phyloP scores from a whole-genome alignment of 78 protist species.

The Acrasis kona region DNA sequence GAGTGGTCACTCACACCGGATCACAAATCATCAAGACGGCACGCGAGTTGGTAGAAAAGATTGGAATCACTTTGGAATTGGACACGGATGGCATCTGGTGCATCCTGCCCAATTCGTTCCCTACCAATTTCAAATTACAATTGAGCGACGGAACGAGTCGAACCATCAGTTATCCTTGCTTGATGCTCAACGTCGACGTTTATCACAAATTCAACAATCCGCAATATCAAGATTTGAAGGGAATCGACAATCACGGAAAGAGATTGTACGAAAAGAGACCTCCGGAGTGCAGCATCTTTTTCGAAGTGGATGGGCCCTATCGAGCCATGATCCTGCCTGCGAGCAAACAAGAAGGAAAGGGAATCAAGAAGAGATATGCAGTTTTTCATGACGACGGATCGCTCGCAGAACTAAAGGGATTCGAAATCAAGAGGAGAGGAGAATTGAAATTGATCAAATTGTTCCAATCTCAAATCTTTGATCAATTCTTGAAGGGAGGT shows the following conservation, averaged over 20 bases:
- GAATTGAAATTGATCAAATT: slow-evolving; percentile 92
- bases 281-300: slow-evolving; percentile 84
- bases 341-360: slow-evolving; percentile 85
- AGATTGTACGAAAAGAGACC: no score
- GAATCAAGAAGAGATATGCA: slow-evolving; percentile 86
- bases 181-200: slow-evolving; percentile 83
- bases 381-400: slow-evolving; percentile 88
- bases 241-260: background rate
- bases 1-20: slow-evolving; percentile 95
- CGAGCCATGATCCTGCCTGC: slow-evolving; percentile 95
- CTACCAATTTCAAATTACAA: slow-evolving; percentile 66
- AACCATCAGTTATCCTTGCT: slow-evolving; percentile 72
- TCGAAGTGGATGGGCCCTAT: slow-evolving; percentile 99
- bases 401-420: slow-evolving; percentile 96
- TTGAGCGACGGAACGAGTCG: slow-evolving; percentile 5
- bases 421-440: slow-evolving; percentile 98
- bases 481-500: slow-evolving; percentile 56
- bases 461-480: slow-evolving; percentile 87
- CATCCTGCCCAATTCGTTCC: slow-evolving; percentile 88
- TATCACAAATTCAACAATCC: slow-evolving; percentile 70
- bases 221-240: slow-evolving; percentile 81
- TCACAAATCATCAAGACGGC: slow-evolving; percentile 84
- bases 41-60: slow-evolving; percentile 63
- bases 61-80: slow-evolving; percentile 96
- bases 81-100: slow-evolving; percentile 99